Percentiles rank a stretch among this genome's conserved stretches.
phyloP scores from a whole-genome alignment of 495 filamentous ascomycete genomes.

The Evernia prunastri region DNA sequence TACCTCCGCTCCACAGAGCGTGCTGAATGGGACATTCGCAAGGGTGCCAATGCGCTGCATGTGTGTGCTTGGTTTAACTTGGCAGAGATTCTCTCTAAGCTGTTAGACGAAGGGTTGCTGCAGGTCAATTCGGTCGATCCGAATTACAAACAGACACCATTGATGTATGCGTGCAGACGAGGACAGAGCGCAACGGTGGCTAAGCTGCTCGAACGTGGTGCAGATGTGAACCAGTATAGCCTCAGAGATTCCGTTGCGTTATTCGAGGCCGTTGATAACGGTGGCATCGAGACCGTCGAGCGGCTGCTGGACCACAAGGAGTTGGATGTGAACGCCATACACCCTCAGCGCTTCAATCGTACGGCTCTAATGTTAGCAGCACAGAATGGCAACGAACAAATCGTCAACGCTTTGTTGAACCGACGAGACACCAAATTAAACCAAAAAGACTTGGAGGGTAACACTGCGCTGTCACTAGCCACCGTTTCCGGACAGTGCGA shows the following conservation, averaged over 20 bases:
- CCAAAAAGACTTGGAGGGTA: slow-evolving; percentile 5
- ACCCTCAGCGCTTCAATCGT: not conserved
- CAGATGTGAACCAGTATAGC: slow-evolving; percentile 23
- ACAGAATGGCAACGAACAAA: not conserved
- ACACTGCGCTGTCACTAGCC: slow-evolving; percentile 14
- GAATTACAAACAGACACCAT: slow-evolving; percentile 27
- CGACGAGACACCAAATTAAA: not conserved
- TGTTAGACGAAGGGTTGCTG: slow-evolving; percentile 14
- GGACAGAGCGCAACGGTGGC: slow-evolving; percentile 24
- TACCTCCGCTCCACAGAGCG: slow-evolving; percentile 20
- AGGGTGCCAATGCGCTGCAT: slow-evolving; percentile 26
- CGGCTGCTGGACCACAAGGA: slow-evolving; percentile 8
- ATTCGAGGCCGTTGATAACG: slow-evolving; percentile 24
- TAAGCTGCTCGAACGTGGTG: slow-evolving; percentile 24
- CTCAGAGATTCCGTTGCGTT: slow-evolving; percentile 23
- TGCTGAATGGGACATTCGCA: slow-evolving; percentile 30
- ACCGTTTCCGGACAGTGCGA: not conserved
- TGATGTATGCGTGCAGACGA: slow-evolving; percentile 30
- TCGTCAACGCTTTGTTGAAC: slow-evolving; percentile 10
- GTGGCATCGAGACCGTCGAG: slow-evolving; percentile 5
- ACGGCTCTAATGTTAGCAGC: slow-evolving; percentile 16
- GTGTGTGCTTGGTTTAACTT: slow-evolving; percentile 32
- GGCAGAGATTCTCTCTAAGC: slow-evolving; percentile 4
- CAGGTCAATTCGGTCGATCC: slow-evolving; percentile 24
- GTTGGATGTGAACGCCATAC: slow-evolving; percentile 12